Evolutionary conservation across 768 basidiomycete genomes (phyloP), one percentile per base, ranked within the genome.

Genomic region (Mycena metata): DNA sequence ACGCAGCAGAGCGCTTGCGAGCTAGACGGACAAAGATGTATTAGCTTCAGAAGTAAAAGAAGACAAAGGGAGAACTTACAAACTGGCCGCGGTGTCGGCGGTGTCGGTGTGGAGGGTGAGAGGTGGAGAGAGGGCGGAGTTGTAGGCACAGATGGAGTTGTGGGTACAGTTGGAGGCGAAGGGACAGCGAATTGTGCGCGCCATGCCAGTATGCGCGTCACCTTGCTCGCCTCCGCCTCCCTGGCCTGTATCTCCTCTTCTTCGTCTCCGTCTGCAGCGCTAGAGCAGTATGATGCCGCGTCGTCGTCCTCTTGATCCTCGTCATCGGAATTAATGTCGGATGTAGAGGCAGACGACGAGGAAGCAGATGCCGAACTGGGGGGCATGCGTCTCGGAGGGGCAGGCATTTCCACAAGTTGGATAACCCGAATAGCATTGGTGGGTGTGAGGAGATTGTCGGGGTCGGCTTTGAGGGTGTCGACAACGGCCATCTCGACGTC

Each of bases 121-220:
- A 35, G 65, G 35, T n/a, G 51, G 19, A 24, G 59, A 51, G 13
- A 33, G n/a, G 60, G 50, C 23, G 39, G 23, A 6, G 49, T 60
- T 46, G 43, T 43, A 35, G 35, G 39, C 24, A 50, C 59, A 17
- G 42, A 52, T 19, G 39, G 41, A 17, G 30, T 33, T n/a, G n/a
- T n/a, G n/a, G n/a, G n/a, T n/a, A n/a, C n/a, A 42, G 19, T 15
- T 10, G 24, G 45, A 50, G 21, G 56, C 23, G 35, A 36, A 19
- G 57, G 30, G 45, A 43, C n/a, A 30, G 23, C 41, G 45, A 60
- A 41, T 46, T 59, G 72, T 84, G 92, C 89, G 65, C 92, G 83
- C 93, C 93, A 94, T 16, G 86, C 85, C 23, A 89, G 84, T 63
- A 94, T 89, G 68, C 92, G 90, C 74, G 85, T 88, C 84, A 90